Conservation (phyloP, 352 stramenopile species). For the Pythium rhizo-oryzae region DNA sequence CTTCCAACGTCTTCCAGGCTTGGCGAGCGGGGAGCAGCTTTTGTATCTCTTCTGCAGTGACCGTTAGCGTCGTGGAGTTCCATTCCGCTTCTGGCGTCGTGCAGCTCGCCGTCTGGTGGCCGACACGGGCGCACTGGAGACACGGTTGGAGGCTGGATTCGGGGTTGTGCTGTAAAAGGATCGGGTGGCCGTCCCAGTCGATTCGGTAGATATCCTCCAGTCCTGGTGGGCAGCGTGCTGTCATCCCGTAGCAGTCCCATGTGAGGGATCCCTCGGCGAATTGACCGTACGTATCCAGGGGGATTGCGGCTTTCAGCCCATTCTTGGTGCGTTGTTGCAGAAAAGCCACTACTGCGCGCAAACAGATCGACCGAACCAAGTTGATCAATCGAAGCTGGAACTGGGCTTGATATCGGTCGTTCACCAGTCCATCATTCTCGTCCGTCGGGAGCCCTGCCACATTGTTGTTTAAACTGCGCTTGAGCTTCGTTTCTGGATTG, state of each 20-base stretch:
- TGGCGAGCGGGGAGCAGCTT: not conserved
- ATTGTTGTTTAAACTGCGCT: constrained; percentile 1
- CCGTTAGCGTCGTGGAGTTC: too few relatives aligned
- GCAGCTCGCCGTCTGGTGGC: constrained; percentile 6
- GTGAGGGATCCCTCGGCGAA: constrained; percentile 11
- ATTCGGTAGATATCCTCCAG: constrained; percentile 11
- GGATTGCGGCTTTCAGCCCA: not conserved
- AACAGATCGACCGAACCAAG: not conserved
- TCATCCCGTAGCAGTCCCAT: constrained; percentile 15
- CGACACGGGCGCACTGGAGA: constrained; percentile 9
- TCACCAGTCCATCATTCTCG: not conserved
- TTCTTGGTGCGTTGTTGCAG: constrained; percentile 4
- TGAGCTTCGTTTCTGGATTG: constrained; percentile 7
- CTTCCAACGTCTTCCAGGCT: not conserved
- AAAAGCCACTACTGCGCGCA: not conserved
- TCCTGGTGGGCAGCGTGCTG: not conserved
- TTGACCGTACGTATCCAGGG: constrained; percentile 19
- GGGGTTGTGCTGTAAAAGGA: constrained; percentile 6
- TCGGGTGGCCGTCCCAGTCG: too few relatives aligned
- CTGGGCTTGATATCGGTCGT: too few relatives aligned
- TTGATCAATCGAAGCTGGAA: constrained; percentile 15
- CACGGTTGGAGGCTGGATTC: not conserved
- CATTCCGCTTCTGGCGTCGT: not conserved
- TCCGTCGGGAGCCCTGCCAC: not conserved
- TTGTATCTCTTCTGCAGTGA: not conserved